These are phyloP conservation scores for Cadophora gregata DNA, from an alignment of 2,329 filamentous ascomycete species.

Conservation along the genomic window DNA sequence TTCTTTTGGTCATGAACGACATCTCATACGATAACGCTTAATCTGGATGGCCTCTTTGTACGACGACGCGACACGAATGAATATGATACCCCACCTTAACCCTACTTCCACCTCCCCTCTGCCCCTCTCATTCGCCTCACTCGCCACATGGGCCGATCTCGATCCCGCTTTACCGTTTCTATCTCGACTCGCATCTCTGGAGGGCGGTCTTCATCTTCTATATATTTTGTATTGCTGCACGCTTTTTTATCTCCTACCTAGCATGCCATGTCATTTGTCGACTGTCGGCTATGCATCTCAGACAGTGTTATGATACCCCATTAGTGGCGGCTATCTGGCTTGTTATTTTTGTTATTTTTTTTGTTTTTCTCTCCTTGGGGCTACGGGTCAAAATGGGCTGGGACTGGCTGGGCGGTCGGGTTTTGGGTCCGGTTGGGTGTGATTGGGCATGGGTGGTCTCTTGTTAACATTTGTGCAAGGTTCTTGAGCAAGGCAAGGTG, in stretches of 20 bases:
- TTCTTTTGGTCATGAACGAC: neutral
- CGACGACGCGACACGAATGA: neutral
- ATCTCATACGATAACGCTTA: neutral
- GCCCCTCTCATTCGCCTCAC: neutral
- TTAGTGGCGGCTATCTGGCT: neutral
- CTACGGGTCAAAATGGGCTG: constrained; percentile 8
- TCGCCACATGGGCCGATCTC: neutral
- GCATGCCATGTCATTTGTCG: neutral
- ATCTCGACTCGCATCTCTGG: constrained; percentile 11
- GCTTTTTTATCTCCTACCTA: neutral
- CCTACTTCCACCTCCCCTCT: neutral
- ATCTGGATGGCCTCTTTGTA: neutral
- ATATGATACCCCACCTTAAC: neutral
- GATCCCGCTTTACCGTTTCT: neutral
- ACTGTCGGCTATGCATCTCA: neutral
- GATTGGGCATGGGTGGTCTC: neutral
- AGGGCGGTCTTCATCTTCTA: constrained; percentile 3
- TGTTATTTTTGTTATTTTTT: no score
- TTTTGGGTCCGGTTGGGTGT: neutral
- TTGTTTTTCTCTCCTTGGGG: neutral
- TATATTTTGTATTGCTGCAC: constrained; percentile 8
- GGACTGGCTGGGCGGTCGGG: neutral
- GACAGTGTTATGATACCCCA: neutral
- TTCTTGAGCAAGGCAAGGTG: neutral
- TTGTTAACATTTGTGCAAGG: neutral